A percentile compares a stretch with the other conserved stretches of the same genome.
These are phyloP conservation scores for Candida namnaoensis DNA, from an alignment of 805 yeast species.

Conservation along the genomic window DNA sequence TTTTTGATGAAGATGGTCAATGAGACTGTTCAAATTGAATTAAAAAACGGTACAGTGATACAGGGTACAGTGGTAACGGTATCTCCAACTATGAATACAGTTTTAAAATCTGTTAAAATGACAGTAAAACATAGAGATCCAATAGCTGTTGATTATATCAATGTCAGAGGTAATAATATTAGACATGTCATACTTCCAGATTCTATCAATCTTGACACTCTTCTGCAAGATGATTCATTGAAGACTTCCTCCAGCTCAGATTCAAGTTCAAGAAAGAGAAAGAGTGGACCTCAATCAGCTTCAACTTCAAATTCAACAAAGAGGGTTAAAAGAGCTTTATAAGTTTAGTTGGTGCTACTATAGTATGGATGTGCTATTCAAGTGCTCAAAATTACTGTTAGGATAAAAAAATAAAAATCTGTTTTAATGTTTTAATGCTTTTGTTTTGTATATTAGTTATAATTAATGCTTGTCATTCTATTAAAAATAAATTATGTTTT, in stretches of 20 bases:
- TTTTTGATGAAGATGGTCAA: conserved; percentile 79
- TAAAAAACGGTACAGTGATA: conserved; percentile 83
- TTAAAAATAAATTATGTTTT: no score
- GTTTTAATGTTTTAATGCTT: no score
- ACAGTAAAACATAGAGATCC: conserved; percentile 66
- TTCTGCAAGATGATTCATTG: conserved; percentile 36
- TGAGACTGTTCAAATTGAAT: conserved; percentile 84
- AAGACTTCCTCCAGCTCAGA: neutral
- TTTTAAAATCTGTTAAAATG: conserved; percentile 72
- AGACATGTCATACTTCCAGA: conserved; percentile 83
- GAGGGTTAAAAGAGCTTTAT: conserved; percentile 25
- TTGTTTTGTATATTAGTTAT: no score
- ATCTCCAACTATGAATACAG: conserved; percentile 85
- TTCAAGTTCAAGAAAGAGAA: neutral
- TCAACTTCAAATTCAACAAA: conserved; percentile 14
- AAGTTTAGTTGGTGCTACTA: neutral
- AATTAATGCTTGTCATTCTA: no score
- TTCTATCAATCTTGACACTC: conserved; percentile 61
- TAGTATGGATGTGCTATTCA: neutral
- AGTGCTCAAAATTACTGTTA: no score
- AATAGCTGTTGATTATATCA: conserved; percentile 63
- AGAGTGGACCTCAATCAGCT: conserved; percentile 8
- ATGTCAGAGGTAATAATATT: conserved; percentile 83
- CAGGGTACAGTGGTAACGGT: conserved; percentile 81
- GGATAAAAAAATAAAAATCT: no score